Percentiles rank a stretch among this genome's conserved stretches.
Conservation (phyloP, 768 basidiomycete species). For the Rhizopogon vulgaris region DNA sequence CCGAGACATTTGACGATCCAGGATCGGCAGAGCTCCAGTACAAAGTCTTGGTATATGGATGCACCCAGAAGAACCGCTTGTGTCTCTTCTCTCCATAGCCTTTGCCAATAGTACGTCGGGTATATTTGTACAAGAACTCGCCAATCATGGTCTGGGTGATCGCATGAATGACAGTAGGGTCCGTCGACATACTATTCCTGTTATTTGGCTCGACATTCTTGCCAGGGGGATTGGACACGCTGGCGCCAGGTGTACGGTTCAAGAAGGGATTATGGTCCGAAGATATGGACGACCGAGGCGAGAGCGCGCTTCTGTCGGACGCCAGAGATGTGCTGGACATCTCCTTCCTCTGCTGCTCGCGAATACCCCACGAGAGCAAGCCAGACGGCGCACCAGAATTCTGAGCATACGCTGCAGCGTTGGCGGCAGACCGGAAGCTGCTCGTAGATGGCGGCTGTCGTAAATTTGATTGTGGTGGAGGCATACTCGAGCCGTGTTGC, state of each 20-base stretch:
- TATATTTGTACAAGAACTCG: constrained; percentile 98
- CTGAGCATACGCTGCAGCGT: constrained; percentile 49
- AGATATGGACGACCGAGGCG: constrained; percentile 77
- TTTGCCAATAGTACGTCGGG: constrained; percentile 81
- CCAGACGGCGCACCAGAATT: constrained; percentile 35
- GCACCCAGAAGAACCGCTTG: constrained; percentile 99
- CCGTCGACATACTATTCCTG: constrained; percentile 51
- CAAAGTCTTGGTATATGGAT: constrained; percentile 95
- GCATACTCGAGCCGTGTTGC: constrained; percentile 71
- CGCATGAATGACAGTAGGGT: constrained; percentile 87
- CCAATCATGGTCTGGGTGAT: constrained; percentile 99
- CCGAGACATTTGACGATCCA: constrained; percentile 78
- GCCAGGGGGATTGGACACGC: constrained; percentile 39
- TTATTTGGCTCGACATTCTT: constrained; percentile 23
- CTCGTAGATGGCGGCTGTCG: constrained; percentile 71
- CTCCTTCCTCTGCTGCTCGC: constrained; percentile 49
- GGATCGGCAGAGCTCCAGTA: constrained; percentile 98
- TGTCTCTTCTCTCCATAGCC: constrained; percentile 88
- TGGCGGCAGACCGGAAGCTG: constrained; percentile 75
- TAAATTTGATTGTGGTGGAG: constrained; percentile 59
- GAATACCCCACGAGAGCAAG: constrained; percentile 43
- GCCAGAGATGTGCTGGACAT: constrained; percentile 65
- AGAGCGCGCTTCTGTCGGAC: constrained; percentile 62
- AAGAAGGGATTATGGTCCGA: constrained; percentile 61
- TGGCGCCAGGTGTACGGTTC: constrained; percentile 30